Conservation (phyloP, 768 basidiomycete genomes). For the Boletus sensibilis region DNA sequence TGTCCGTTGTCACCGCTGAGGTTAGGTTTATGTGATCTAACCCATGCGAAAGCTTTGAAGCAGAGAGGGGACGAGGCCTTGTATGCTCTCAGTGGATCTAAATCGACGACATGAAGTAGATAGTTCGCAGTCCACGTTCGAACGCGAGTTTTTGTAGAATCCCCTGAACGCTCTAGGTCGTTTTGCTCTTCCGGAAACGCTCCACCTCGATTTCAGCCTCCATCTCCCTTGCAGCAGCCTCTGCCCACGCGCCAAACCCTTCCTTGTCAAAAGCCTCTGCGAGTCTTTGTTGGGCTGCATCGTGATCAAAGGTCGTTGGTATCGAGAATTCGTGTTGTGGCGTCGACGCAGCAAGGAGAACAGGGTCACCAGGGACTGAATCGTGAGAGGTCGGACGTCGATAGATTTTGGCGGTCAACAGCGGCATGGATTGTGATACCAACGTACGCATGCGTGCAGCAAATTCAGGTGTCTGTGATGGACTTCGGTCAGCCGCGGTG, state of each 20-base stretch:
- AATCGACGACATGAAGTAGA: not conserved
- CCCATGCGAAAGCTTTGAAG: not conserved
- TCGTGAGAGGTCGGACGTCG: conserved; percentile 37
- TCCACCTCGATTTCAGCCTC: conserved; percentile 58
- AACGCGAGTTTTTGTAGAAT: not conserved
- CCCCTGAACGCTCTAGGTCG: not conserved
- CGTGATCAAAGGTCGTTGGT: conserved; percentile 16
- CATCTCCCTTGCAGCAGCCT: conserved; percentile 51
- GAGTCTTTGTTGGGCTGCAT: conserved; percentile 53
- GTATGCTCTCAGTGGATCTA: not conserved
- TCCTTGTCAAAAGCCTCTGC: conserved; percentile 56
- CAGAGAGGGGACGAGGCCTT: not conserved
- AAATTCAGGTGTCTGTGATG: conserved; percentile 54
- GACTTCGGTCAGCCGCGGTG: not conserved
- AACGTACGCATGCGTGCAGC: conserved; percentile 53
- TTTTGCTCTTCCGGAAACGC: conserved; percentile 28
- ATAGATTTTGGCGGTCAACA: conserved; percentile 52
- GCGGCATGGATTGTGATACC: conserved; percentile 47
- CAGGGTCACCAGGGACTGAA: not conserved
- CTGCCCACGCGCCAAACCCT: conserved; percentile 55
- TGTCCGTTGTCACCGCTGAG: too few relatives aligned
- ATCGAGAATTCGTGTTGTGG: not conserved
- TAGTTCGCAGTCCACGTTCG: not conserved
- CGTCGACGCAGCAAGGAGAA: not conserved
- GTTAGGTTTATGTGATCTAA: too few relatives aligned